Base-by-base conservation (phyloP, 139 green algal genomes). In the Raphidocelis subcapitata region DNA sequence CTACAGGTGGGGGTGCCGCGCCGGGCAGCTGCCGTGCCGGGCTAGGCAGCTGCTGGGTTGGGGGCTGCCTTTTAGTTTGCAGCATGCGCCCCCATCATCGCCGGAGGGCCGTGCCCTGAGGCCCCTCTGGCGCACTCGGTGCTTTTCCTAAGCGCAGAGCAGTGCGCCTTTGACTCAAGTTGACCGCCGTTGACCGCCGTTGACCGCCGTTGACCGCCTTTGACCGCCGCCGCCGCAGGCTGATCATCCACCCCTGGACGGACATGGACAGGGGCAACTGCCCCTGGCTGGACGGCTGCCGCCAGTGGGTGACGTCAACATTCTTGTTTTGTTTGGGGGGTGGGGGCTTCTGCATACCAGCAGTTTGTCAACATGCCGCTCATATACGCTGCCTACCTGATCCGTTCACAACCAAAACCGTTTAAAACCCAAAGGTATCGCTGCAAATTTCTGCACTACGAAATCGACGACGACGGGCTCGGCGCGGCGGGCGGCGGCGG, bases 231-330 rank as follows among this genome's bases (percentile, higher is more conserved):
- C 56, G 16, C 51, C 89, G 70, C 87, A 92, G 72, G 36, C 82
- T 86, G 29, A 74, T 94, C 29, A 83, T 96, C 5, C 82, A 82
- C 49, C 71, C 82, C 1, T 89, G 87, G 82, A 96, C 91, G 5
- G 90, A 96, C 70, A 44, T 83, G 23, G 84, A 65, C 26, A 75
- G 93, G 63, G 91, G 91, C 62, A 94, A 94, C 82, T 96, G 91
- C 84, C 91, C 83, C 56, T 96, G 93, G 83, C 83, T 96, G 36
- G 86, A 95, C 85, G 95, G 89, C 5, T 96, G 91, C 77, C 85
- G 82, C 85, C 92, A 88, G 74, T 93, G 47, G 65, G 67, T 44
- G 36, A 33, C 29, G 5, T 37, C 24, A 23, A 16, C 3, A 41
- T 49, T 49, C 41, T 49, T 49, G 41, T 49, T 49, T 49, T 49